phyloP scores from a whole-genome alignment of 164 flowering plant genomes.

The Piper longum region DNA sequence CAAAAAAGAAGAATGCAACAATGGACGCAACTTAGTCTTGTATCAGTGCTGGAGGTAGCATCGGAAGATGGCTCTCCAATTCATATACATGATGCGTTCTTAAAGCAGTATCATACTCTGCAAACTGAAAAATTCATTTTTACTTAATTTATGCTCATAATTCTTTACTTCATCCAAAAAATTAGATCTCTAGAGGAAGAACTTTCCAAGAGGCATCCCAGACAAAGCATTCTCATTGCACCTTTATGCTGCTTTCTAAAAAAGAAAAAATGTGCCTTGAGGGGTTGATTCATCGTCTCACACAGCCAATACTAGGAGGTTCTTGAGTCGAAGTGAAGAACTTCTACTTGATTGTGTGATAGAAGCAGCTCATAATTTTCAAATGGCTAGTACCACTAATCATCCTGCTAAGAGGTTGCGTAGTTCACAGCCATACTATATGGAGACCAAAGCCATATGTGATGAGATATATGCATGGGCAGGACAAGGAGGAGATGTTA shows the following conservation, averaged over 20 bases:
- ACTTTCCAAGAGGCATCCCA: constrained; percentile 10
- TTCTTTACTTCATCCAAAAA: not conserved
- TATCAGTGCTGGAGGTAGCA: constrained; percentile 29
- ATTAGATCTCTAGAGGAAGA: constrained; percentile 12
- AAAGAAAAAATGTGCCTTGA: constrained; percentile 12
- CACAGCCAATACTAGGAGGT: constrained; percentile 11
- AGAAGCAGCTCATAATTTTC: constrained; percentile 4
- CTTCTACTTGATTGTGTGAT: constrained; percentile 24
- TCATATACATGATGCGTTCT: constrained; percentile 10
- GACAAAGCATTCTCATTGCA: constrained; percentile 27
- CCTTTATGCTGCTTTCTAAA: constrained; percentile 12
- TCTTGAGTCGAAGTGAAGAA: constrained; percentile 22
- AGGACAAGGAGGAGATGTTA: not conserved
- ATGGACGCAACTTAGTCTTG: constrained; percentile 36
- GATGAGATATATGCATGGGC: constrained; percentile 7
- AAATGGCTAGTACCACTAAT: not conserved
- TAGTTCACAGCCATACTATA: not conserved
- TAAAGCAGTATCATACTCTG: not conserved
- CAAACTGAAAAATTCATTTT: not conserved
- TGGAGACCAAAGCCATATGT: constrained; percentile 3
- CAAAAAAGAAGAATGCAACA: constrained; percentile 18
- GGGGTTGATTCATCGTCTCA: constrained; percentile 10
- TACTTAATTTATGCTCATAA: not conserved
- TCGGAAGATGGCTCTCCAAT: constrained; percentile 13
- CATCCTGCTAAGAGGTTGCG: not conserved